A percentile compares a stretch with the other conserved stretches of the same genome.
These are phyloP conservation scores for Saturnispora hagleri DNA, from an alignment of 805 yeast genomes.

Conservation along the genomic window DNA sequence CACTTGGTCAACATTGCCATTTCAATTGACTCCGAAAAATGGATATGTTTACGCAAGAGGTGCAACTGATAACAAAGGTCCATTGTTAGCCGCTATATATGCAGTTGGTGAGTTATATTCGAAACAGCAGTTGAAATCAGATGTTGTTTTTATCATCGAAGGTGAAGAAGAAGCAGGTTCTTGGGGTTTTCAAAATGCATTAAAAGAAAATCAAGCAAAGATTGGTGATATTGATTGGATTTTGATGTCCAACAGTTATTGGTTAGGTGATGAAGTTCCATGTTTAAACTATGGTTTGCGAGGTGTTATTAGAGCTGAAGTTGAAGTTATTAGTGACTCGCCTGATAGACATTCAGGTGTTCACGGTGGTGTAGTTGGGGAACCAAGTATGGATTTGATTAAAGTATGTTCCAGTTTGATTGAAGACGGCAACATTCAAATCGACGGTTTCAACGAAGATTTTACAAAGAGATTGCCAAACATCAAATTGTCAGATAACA, in stretches of 20 bases:
- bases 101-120: conserved; percentile 69
- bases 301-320: conserved; percentile 78
- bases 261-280: conserved; percentile 86
- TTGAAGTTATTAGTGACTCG: conserved; percentile 58
- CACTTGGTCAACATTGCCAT: conserved; percentile 75
- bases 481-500: neutral
- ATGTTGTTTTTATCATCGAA: conserved; percentile 77
- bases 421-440: conserved; percentile 43
- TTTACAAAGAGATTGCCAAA: neutral
- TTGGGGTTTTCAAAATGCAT: conserved; percentile 65
- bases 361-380: conserved; percentile 85
- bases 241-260: conserved; percentile 79
- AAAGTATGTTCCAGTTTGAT: conserved; percentile 60
- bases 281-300: conserved; percentile 91
- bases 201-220: conserved; percentile 38
- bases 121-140: conserved; percentile 45
- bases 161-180: conserved; percentile 97
- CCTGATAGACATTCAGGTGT: conserved; percentile 96
- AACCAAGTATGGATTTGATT: conserved; percentile 82
- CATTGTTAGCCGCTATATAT: conserved; percentile 75
- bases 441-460: conserved; percentile 41
- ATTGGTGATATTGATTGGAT: conserved; percentile 85
- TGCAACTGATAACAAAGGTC: conserved; percentile 92
- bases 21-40: conserved; percentile 59
- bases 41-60: conserved; percentile 91